Evolutionary conservation across 2,329 filamentous ascomycete species (phyloP).

Genomic region (Decorospora gaudefroyi): DNA sequence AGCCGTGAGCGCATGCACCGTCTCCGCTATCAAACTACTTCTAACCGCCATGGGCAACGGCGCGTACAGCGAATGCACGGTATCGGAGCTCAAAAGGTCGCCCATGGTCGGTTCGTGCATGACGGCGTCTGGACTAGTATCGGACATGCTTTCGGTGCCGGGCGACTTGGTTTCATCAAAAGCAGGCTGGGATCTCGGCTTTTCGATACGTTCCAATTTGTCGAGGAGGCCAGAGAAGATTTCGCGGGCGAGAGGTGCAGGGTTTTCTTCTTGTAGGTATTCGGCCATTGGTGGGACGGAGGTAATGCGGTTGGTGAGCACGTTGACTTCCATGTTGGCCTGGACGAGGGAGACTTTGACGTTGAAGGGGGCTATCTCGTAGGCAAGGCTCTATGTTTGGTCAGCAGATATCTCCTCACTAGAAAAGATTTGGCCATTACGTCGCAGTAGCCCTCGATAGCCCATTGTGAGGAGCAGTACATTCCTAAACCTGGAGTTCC

Average conservation of each 20-base stretch:
- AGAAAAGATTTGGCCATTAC: constrained; percentile 45
- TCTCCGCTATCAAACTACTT: constrained; percentile 79
- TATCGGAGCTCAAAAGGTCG: constrained; percentile 53
- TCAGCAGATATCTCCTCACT: constrained; percentile 7
- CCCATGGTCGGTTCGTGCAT: constrained; percentile 48
- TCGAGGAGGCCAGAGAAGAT: constrained; percentile 82
- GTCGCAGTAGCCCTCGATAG: constrained; percentile 93
- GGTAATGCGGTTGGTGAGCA: constrained; percentile 83
- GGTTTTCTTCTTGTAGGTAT: constrained; percentile 70
- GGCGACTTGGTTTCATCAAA: constrained; percentile 43
- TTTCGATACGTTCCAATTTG: constrained; percentile 66
- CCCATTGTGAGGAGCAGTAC: constrained; percentile 93
- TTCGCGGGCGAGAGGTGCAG: constrained; percentile 79
- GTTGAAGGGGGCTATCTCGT: constrained; percentile 94
- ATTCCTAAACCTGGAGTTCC: constrained; percentile 89
- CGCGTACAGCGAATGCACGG: constrained; percentile 72
- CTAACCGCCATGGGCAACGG: constrained; percentile 68
- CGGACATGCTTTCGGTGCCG: constrained; percentile 30
- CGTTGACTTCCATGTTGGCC: constrained; percentile 88
- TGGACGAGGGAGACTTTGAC: constrained; percentile 95
- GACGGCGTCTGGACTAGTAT: constrained; percentile 33
- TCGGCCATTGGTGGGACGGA: constrained; percentile 77
- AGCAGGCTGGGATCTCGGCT: constrained; percentile 28
- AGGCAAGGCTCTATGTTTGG: constrained; percentile 69
- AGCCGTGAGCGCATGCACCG: constrained; percentile 85